A percentile compares a stretch with the other conserved stretches of the same genome.
phyloP scores from a whole-genome alignment of 2,329 filamentous ascomycete species.

The Cadophora sp. region DNA sequence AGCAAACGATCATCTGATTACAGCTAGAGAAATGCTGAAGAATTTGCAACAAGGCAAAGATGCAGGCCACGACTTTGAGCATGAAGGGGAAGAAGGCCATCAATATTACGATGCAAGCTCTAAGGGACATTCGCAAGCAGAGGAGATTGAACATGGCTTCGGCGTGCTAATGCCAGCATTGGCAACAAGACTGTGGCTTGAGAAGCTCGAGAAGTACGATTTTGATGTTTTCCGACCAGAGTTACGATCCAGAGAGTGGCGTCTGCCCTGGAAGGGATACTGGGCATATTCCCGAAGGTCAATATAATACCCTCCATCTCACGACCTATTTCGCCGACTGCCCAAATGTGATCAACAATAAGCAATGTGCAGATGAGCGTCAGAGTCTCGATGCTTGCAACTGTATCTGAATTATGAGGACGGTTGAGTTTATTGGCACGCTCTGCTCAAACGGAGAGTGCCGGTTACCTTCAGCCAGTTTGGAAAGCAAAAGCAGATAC shows the following conservation, averaged over 20 bases:
- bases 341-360: background rate
- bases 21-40: slow-evolving; percentile 87
- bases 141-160: slow-evolving; percentile 72
- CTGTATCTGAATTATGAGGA: no score
- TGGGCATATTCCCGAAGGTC: slow-evolving; percentile 62
- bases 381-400: no score
- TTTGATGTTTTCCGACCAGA: slow-evolving; percentile 80
- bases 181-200: slow-evolving; percentile 78
- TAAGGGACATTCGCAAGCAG: slow-evolving; percentile 48
- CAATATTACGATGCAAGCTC: slow-evolving; percentile 51
- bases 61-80: slow-evolving; percentile 87
- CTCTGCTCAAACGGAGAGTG: no score
- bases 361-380: no score
- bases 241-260: slow-evolving; percentile 76
- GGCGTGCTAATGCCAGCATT: slow-evolving; percentile 82
- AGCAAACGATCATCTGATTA: slow-evolving; percentile 95
- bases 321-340: background rate
- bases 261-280: slow-evolving; percentile 79
- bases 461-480: no score
- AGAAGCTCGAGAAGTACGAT: slow-evolving; percentile 77
- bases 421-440: no score
- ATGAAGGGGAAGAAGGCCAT: slow-evolving; percentile 77
- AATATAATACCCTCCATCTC: slow-evolving; percentile 48
- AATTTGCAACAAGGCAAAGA: slow-evolving; percentile 76
- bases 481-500: no score